Base-by-base conservation (phyloP, 495 filamentous ascomycete genomes). In the Penicillium taxi region DNA sequence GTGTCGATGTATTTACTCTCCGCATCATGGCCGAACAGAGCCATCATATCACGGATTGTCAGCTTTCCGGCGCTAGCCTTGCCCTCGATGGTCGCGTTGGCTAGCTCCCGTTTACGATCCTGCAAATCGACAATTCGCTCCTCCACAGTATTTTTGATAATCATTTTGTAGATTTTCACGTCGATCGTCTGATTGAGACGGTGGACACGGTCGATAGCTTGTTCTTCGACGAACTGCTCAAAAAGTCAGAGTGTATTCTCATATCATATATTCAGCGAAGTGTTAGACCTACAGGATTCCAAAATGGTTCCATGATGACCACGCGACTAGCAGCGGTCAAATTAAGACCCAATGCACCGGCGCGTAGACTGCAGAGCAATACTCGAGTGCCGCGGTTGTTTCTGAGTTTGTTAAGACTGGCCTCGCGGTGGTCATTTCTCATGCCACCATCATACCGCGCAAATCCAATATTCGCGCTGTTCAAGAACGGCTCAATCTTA, bases 161-260 rank as follows among this genome's bases (percentile, higher is more conserved):
- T 94, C 45, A 98, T 71, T 45, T 87, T 89, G 69, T 94, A 98
- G 36, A 98, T 88, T 15, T 86, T 76, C 25, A 98, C 91, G 52
- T 96, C 89, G 9, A 84, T 67, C 9, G 86, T 94, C 62, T 98
- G 91, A 37, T 91, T 96, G 26, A 98, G 78, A 8, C 91, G 85
- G 48, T 98, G 91, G 29, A 98, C 91, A 27, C 91, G 87, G 57
- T 98, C 91, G 48, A 98, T 98, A 7, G 91, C 91, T 70, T 96
- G 91, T 58, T 96, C 91, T 72, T 98, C 91, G 17, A 96, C 84
- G 47, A 98, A 98, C 66, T 83, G 35, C 31, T 7, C 7, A 44
- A 6, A 41, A 21, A 1, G 38, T 67, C 51, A 61, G 59, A 19
- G 40, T 26, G 11, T 13, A 28, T 13, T 9, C 3, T 39, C 19